Evolutionary conservation across 305 asterid genomes (phyloP), one percentile per base, ranked within the genome.

Genomic region (Rubia occidens): DNA sequence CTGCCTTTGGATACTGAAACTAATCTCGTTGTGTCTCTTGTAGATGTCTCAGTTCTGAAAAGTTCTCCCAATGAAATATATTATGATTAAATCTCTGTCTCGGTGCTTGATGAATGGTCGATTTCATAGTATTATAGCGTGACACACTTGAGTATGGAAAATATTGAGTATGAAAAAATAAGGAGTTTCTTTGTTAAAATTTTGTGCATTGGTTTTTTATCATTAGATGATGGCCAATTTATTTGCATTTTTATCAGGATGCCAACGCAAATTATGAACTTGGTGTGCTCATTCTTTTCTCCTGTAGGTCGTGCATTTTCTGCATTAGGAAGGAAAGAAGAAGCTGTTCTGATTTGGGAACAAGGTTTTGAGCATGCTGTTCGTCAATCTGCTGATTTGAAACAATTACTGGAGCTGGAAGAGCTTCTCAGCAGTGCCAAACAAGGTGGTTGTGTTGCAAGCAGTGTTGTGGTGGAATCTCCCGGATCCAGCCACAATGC

Each of bases 291-390:
- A 45, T 72, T 9, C 20, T 51, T 71, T 73, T 76, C 70, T 61
- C 68, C 62, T 71, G 32, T 70, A 94, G 99, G 99, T 37, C 89
- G 70, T 72, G 97, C 99, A 75, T 80, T 86, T 75, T 89, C 91
- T 81, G 86, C 95, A 72, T 68, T 94, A 73, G 99, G 97, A 77
- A 92, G 83, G 81, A 89, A 81, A 78, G 87, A 82, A 53, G 96
- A 92, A 75, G 96, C 98, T 77, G 75, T 88, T 71, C 82, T 78
- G 77, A 86, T 91, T 74, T 94, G 96, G 99, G 85, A 87, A 86
- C 86, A 86, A 84, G 99, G 97, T 54, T 86, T 84, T 76, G 87
- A 83, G 74, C 87, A 76, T 77, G 95, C 96, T 74, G 82, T 84
- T 82, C 78, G 80, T 47, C 93, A 89, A 85, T 82, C 96, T 78